These are phyloP conservation scores for Mucor circinelloides DNA, from an alignment of 371 early-diverging fungal species.

Conservation along the genomic window DNA sequence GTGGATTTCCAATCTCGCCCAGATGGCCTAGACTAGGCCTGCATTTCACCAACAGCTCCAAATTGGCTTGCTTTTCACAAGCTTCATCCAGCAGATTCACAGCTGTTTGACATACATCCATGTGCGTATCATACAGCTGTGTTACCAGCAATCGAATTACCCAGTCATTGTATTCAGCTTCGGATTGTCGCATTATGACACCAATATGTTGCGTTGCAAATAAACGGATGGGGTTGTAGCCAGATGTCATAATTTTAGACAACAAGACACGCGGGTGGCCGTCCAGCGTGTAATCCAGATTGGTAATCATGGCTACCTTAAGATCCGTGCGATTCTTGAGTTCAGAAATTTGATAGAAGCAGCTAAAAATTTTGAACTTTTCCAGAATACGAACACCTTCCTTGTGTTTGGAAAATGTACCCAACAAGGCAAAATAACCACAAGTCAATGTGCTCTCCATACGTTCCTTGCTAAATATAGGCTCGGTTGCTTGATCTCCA, in stretches of 20 bases:
- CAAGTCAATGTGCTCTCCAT: constrained; percentile 75
- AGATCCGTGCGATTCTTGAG: constrained; percentile 82
- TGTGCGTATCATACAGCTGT: constrained; percentile 82
- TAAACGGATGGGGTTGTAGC: constrained; percentile 77
- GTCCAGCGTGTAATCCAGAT: constrained; percentile 80
- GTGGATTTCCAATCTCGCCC: constrained; percentile 70
- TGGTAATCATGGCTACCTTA: constrained; percentile 73
- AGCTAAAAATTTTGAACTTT: constrained; percentile 77
- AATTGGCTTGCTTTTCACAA: constrained; percentile 66
- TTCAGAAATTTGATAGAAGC: constrained; percentile 82
- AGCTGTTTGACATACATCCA: constrained; percentile 77
- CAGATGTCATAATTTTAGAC: constrained; percentile 84
- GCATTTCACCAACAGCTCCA: constrained; percentile 69
- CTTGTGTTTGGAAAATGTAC: constrained; percentile 62
- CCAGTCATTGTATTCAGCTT: constrained; percentile 76
- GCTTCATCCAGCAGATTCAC: constrained; percentile 74
- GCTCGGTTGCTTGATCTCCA: constrained; percentile 52
- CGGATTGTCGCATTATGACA: constrained; percentile 59
- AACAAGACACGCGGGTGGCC: constrained; percentile 83
- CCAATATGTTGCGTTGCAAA: constrained; percentile 79
- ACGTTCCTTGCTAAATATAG: constrained; percentile 75
- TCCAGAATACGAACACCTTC: constrained; percentile 76
- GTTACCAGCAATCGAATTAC: constrained; percentile 73
- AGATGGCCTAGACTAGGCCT: constrained; percentile 77
- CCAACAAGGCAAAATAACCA: constrained; percentile 82